These are phyloP conservation scores for Lactifluus echinatus DNA, from an alignment of 768 basidiomycete genomes.

Conservation along the genomic window DNA sequence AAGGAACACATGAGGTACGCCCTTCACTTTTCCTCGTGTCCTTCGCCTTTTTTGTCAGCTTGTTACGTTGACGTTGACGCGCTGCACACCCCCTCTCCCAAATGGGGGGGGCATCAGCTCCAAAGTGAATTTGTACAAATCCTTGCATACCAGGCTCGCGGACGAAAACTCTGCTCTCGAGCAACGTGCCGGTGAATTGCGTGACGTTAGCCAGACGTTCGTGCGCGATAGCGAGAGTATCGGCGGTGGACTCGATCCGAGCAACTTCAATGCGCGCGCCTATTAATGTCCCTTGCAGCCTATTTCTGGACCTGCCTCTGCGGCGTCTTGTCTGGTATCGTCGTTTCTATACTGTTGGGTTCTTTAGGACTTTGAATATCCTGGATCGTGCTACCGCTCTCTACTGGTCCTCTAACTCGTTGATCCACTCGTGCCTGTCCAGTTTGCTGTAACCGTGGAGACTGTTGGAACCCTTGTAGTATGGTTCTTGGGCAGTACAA, in stretches of 20 bases:
- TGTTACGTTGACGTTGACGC: background rate
- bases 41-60: background rate
- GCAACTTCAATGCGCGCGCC: background rate
- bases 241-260: constrained; percentile 22
- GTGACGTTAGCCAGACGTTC: constrained; percentile 30
- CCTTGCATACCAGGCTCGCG: constrained; percentile 35
- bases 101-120: constrained; percentile 27
- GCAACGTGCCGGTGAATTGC: constrained; percentile 35
- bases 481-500: too few relatives aligned
- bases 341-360: background rate
- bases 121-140: constrained; percentile 41
- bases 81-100: constrained; percentile 1
- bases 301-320: background rate
- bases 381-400: too few relatives aligned
- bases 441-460: background rate
- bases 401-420: too few relatives aligned
- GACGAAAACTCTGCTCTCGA: constrained; percentile 33
- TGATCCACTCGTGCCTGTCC: too few relatives aligned
- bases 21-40: background rate
- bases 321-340: background rate
- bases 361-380: background rate
- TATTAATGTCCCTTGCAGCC: background rate
- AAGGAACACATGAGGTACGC: constrained; percentile 45
- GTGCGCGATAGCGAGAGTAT: constrained; percentile 36
- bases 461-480: background rate